Percentiles rank a stretch among this genome's conserved stretches.
Evolutionary conservation across 768 basidiomycete genomes (phyloP).

Genomic region (Podaxis pistillaris): DNA sequence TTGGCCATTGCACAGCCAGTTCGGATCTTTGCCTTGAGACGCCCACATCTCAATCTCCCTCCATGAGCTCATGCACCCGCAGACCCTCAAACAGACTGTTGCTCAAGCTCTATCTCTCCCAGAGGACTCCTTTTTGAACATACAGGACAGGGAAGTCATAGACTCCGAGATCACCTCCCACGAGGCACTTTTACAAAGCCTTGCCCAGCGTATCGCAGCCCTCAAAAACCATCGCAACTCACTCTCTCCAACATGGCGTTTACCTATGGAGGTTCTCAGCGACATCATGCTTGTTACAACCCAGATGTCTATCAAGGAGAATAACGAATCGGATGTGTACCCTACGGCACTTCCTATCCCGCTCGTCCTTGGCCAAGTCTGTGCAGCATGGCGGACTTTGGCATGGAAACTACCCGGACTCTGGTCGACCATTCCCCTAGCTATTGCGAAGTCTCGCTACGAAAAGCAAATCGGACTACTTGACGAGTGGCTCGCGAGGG

Average conservation of each 20-base stretch:
- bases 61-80: not conserved
- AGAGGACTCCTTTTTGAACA: not conserved
- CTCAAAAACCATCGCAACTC: conserved; percentile 13
- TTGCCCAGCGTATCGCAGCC: conserved; percentile 1
- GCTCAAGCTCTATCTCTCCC: not conserved
- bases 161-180: conserved; percentile 1
- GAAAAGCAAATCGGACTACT: not conserved
- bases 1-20: too few relatives aligned
- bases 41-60: not conserved
- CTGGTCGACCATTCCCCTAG: conserved; percentile 12
- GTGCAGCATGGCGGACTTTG: conserved; percentile 8
- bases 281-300: conserved; percentile 8
- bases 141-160: not conserved
- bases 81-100: not conserved
- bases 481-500: conserved; percentile 9
- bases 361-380: conserved; percentile 8
- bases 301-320: conserved; percentile 9
- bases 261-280: conserved; percentile 13
- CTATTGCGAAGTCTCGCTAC: conserved; percentile 1
- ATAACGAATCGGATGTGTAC: conserved; percentile 10
- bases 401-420: conserved; percentile 7
- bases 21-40: not conserved
- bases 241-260: conserved; percentile 6
- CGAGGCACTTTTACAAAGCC: not conserved
- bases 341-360: conserved; percentile 9